Conservation (phyloP, 176 grass and related monocot genomes). For the Bromus sterilis region DNA sequence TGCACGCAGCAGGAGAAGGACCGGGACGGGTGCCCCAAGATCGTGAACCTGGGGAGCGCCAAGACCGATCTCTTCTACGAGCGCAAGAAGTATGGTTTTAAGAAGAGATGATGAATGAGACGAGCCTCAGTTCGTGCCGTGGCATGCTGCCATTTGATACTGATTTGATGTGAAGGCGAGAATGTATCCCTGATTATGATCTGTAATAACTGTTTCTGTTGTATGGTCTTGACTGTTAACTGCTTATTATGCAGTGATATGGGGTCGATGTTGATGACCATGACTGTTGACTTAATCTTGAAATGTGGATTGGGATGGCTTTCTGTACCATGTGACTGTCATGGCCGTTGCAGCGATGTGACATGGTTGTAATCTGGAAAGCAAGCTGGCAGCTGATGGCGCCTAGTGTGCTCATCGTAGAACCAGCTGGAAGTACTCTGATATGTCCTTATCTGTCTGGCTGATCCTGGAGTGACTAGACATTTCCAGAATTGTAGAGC, state of each 20-base stretch:
- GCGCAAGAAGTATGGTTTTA: constrained; percentile 54
- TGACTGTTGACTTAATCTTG: constrained; percentile 2
- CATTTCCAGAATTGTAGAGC: background rate
- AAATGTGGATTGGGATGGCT: background rate
- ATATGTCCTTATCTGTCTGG: background rate
- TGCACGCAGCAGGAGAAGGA: constrained; percentile 89
- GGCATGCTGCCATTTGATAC: background rate
- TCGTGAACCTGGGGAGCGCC: constrained; percentile 79
- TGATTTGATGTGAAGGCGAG: background rate
- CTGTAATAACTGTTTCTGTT: constrained; percentile 1
- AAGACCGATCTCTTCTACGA: constrained; percentile 90
- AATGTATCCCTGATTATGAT: background rate
- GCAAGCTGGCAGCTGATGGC: background rate
- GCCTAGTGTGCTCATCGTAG: background rate
- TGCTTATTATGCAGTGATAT: background rate
- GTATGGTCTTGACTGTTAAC: background rate
- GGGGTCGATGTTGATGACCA: background rate
- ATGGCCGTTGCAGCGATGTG: background rate
- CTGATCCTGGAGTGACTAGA: background rate
- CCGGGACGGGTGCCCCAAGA: constrained; percentile 73
- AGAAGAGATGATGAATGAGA: constrained; percentile 22
- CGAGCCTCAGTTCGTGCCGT: too few species aligned
- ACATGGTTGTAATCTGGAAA: background rate
- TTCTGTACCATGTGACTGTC: background rate
- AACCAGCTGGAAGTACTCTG: background rate